phyloP scores from a whole-genome alignment of 441 rosid genomes.

The Corymbia citriodora region DNA sequence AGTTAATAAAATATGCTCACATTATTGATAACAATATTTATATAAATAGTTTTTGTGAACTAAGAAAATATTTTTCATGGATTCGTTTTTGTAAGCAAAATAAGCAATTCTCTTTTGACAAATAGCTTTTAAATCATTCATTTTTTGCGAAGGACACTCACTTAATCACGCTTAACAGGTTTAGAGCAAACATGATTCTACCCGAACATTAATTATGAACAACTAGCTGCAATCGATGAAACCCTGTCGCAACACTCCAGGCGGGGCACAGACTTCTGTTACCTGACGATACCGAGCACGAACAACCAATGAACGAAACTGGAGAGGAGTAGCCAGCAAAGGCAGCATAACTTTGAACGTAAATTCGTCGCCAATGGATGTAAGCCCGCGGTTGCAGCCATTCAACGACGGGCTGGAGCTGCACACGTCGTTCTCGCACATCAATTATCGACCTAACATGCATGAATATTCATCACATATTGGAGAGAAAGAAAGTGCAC shows the following conservation, averaged over 20 bases:
- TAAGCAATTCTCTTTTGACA: rapidly evolving
- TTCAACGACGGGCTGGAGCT: background rate
- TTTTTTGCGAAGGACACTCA: too few relatives aligned
- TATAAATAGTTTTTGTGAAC: too few relatives aligned
- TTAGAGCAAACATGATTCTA: background rate
- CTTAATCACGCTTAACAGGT: too few relatives aligned
- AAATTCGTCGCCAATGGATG: background rate
- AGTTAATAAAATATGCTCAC: too few relatives aligned
- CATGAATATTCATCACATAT: background rate
- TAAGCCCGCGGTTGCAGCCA: background rate
- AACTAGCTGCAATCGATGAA: background rate
- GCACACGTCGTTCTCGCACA: background rate
- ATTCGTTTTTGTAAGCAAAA: rapidly evolving
- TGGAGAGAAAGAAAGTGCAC: background rate
- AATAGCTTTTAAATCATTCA: too few relatives aligned
- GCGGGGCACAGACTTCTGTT: background rate
- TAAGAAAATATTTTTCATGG: too few relatives aligned
- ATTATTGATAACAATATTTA: too few relatives aligned
- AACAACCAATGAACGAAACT: background rate
- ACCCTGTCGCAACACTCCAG: background rate
- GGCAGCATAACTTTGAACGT: background rate
- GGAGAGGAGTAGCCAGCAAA: background rate
- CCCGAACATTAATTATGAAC: background rate
- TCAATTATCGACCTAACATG: background rate
- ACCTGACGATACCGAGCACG: background rate